Percentiles rank a stretch among this genome's conserved stretches.
phyloP scores from a whole-genome alignment of 176 grass and related monocot species.

The Coix lacrymajobi region DNA sequence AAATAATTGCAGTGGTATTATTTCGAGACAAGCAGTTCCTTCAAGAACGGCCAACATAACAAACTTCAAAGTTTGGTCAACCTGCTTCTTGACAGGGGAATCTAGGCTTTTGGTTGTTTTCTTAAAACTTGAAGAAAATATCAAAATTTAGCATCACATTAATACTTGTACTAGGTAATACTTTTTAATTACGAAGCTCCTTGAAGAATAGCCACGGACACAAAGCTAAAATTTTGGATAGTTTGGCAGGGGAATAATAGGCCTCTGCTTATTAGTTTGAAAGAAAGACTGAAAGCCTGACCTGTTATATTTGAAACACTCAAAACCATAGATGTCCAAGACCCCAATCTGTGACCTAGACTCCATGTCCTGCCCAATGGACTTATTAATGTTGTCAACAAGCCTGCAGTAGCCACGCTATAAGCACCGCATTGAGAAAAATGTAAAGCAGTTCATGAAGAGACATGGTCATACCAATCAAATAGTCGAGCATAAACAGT shows the following conservation, averaged over 20 bases:
- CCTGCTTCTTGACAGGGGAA: background rate
- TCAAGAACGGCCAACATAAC: background rate
- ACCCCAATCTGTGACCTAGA: conserved; percentile 70
- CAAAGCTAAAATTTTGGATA: background rate
- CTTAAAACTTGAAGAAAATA: background rate
- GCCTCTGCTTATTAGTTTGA: background rate
- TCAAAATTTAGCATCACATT: background rate
- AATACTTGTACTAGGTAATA: background rate
- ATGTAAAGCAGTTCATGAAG: background rate
- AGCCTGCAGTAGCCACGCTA: conserved; percentile 57
- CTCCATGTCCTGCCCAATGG: conserved; percentile 69
- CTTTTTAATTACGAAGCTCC: background rate
- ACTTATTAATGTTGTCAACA: conserved; percentile 93
- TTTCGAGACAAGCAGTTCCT: background rate
- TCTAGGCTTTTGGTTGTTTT: background rate
- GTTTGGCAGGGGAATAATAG: background rate
- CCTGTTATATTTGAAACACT: conserved; percentile 91
- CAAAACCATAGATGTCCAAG: conserved; percentile 93
- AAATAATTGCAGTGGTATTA: background rate
- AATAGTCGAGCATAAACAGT: conserved; percentile 83
- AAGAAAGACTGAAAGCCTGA: conserved; percentile 22
- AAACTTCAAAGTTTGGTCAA: background rate
- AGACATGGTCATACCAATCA: conserved; percentile 58
- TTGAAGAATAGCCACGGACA: background rate
- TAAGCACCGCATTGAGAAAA: conserved; percentile 10